Percentiles rank a stretch among this genome's conserved stretches.
phyloP scores from a whole-genome alignment of 768 basidiomycete genomes.

The Russula sp. region DNA sequence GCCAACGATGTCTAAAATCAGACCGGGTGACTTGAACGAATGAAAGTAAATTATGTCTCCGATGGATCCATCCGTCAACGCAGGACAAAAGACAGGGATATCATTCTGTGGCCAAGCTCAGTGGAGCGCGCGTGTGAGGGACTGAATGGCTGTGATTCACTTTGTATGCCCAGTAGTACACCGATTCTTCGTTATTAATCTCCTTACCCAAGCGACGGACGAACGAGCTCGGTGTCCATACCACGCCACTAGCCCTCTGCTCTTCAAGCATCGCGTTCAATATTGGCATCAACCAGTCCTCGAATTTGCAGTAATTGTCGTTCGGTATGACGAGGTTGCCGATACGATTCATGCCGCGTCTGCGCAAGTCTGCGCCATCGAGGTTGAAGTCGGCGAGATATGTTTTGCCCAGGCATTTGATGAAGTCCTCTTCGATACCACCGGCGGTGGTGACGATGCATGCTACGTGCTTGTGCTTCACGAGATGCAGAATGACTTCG shows the following conservation, averaged over 20 bases:
- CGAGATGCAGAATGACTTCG: conserved; percentile 88
- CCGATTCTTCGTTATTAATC: conserved; percentile 94
- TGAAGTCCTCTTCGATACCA: conserved; percentile 98
- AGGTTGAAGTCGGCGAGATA: conserved; percentile 92
- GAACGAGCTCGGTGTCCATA: conserved; percentile 95
- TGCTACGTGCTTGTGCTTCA: conserved; percentile 86
- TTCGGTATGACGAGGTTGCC: conserved; percentile 97
- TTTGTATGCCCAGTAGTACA: conserved; percentile 99
- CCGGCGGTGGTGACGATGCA: conserved; percentile 96
- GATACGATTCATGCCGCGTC: conserved; percentile 92
- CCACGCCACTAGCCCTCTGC: conserved; percentile 62
- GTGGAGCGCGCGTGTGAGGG: conserved; percentile 27
- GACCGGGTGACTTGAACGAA: conserved; percentile 81
- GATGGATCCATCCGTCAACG: conserved; percentile 94
- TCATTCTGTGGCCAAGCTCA: conserved; percentile 66
- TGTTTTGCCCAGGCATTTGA: conserved; percentile 97
- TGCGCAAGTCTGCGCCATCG: conserved; percentile 83
- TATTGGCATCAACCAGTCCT: conserved; percentile 98
- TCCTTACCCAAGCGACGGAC: conserved; percentile 94
- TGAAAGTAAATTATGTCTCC: conserved; percentile 99
- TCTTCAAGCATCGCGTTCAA: conserved; percentile 87
- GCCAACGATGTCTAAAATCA: conserved; percentile 89
- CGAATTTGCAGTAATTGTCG: conserved; percentile 98
- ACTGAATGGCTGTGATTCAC: conserved; percentile 48
- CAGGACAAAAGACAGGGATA: conserved; percentile 98